Base-by-base conservation (phyloP, 257 asterid species). In the Leonotis leonurus region DNA sequence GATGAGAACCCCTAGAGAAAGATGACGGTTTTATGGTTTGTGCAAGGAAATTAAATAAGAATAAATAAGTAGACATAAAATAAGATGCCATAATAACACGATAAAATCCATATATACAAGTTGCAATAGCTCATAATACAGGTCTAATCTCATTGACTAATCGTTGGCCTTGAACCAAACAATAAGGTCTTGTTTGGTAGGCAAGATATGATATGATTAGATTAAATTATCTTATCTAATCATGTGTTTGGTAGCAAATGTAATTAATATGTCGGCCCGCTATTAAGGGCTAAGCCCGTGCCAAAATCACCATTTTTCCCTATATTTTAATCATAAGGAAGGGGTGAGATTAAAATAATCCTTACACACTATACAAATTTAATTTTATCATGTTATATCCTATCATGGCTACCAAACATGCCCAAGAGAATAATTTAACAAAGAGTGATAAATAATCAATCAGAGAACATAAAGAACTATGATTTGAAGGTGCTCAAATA, bases 1-100 rank as follows among this genome's bases (percentile, higher is more conserved):
- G 82, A 60, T 81, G 93, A 44, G 89, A 82, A 58, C 89, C 91
- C 8, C 91, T 89, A 56, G 97, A 80, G 55, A 78, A 86, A 37
- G 91, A 79, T 21, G 99, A 82, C 33, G 85, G 88, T 75, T 95
- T 76, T 37, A 75, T 57, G 36, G 75, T 76, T 97, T 93, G 69
- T 14, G 70, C 36, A 59, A 65, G 60, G 46, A 69, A 54, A 48
- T 50, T 25, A 49, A 62, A 56, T 60, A 37, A 67, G 62, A 48
- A 16, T 25, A 37, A 46, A 63, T 13, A 26, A 46, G 37, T 24
- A 22, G 20, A 10, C 40, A 54, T 33, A 44, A 36, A 17, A 62
- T n/a, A 17, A 73, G n/a, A 44, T n/a, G n/a, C n/a, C n/a, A n/a
- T n/a, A n/a, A n/a, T 9, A 25, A 12, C 36, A 41, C 60, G 4